phyloP scores from a whole-genome alignment of 768 basidiomycete species.

The Sporobolomyces roseus region DNA sequence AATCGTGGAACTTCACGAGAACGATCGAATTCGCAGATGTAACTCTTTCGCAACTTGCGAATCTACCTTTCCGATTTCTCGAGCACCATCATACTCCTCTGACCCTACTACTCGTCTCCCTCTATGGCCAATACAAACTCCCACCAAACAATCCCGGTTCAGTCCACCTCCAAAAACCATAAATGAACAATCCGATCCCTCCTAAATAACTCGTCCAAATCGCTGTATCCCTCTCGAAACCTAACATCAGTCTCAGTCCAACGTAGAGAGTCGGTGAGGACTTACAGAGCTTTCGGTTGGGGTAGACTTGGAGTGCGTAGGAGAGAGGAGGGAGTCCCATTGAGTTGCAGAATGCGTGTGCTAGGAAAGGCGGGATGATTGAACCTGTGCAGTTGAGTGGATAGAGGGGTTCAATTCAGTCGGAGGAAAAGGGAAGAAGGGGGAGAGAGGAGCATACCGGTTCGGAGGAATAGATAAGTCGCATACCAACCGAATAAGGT shows the following conservation, averaged over 20 bases:
- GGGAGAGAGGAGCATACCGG: constrained; percentile 52
- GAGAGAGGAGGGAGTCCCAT: constrained; percentile 79
- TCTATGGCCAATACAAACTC: constrained; percentile 24
- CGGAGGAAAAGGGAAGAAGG: not conserved
- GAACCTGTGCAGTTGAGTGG: constrained; percentile 51
- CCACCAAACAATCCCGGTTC: constrained; percentile 37
- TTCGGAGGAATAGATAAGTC: constrained; percentile 78
- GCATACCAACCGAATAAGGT: constrained; percentile 87
- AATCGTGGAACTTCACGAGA: too few relatives aligned
- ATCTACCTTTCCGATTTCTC: too few relatives aligned
- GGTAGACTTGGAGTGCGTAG: constrained; percentile 59
- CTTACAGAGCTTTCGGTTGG: constrained; percentile 51
- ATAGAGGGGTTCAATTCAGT: not conserved
- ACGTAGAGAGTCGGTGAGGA: not conserved
- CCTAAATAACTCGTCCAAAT: constrained; percentile 58
- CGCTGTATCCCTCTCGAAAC: constrained; percentile 49
- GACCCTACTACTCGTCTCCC: too few relatives aligned
- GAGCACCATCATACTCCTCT: too few relatives aligned
- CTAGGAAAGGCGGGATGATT: constrained; percentile 67
- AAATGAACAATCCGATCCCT: constrained; percentile 62
- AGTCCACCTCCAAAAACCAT: constrained; percentile 59
- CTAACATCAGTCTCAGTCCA: too few relatives aligned
- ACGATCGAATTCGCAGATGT: too few relatives aligned
- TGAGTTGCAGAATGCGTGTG: constrained; percentile 88
- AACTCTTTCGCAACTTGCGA: too few relatives aligned